These are phyloP conservation scores for Tuber melanosporum DNA, from an alignment of 495 filamentous ascomycete genomes.

Conservation along the genomic window DNA sequence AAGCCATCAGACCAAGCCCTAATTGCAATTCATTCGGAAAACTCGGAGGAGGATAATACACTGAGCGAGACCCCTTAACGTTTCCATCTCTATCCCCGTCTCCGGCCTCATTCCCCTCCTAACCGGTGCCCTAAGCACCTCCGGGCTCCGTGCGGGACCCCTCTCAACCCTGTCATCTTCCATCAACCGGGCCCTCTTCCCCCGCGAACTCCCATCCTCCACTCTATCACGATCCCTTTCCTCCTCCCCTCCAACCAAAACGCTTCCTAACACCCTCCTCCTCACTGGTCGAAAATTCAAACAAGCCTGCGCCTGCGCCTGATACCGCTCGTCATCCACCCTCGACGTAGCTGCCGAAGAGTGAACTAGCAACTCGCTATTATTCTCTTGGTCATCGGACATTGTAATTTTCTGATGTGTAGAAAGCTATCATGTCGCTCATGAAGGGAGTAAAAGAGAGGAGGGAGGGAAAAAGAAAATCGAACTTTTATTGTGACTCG, in stretches of 20 bases:
- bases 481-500: neutral
- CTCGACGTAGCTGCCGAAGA: conserved; percentile 28
- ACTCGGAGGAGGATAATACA: conserved; percentile 1
- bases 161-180: neutral
- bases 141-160: neutral
- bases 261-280: conserved; percentile 15
- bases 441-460: neutral
- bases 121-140: neutral
- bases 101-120: neutral
- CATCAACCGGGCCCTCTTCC: neutral
- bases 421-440: neutral
- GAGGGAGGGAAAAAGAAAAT: neutral
- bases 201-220: neutral
- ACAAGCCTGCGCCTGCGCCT: conserved; percentile 30
- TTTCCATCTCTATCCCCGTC: neutral
- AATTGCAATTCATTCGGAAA: neutral
- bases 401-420: conserved; percentile 12
- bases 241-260: neutral
- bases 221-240: neutral
- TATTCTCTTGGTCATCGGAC: conserved; percentile 25
- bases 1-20: neutral
- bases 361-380: conserved; percentile 31
- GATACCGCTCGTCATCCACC: conserved; percentile 26
- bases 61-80: neutral
- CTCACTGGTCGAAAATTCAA: conserved; percentile 21